A percentile compares a stretch with the other conserved stretches of the same genome.
Evolutionary conservation across 352 stramenopile genomes (phyloP).

Genomic region (Phytophthora sansomeana): DNA sequence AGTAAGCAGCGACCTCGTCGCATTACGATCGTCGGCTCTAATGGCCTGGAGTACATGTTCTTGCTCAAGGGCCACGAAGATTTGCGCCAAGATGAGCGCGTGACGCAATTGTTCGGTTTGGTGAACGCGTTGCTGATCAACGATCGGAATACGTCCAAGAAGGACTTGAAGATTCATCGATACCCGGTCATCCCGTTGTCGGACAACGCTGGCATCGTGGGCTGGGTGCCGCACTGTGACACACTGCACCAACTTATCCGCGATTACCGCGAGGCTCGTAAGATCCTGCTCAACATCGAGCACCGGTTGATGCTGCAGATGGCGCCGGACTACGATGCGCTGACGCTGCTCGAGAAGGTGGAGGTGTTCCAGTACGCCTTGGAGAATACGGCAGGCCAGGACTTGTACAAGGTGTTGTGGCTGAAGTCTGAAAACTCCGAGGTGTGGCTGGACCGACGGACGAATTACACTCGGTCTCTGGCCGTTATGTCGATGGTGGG

Average conservation of each 20-base stretch:
- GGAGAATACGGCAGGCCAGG: conserved; percentile 94
- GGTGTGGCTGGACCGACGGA: conserved; percentile 98
- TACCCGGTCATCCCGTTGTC: conserved; percentile 99
- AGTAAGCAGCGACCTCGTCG: conserved; percentile 97
- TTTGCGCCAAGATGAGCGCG: conserved; percentile 98
- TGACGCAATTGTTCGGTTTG: conserved; percentile 99
- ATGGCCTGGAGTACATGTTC: conserved; percentile 99
- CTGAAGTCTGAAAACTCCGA: conserved; percentile 98
- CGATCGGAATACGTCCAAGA: conserved; percentile 96
- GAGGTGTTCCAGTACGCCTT: conserved; percentile 97
- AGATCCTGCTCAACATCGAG: conserved; percentile 95
- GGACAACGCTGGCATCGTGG: conserved; percentile 98
- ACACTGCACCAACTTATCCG: conserved; percentile 98
- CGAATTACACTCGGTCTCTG: conserved; percentile 97
- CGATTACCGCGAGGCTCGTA: conserved; percentile 91
- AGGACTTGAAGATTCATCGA: conserved; percentile 97
- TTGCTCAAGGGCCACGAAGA: conserved; percentile 99
- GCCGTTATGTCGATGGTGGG: conserved; percentile 99
- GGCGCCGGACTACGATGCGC: conserved; percentile 95
- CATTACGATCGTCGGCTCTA: conserved; percentile 96
- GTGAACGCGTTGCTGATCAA: conserved; percentile 98
- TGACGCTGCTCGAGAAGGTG: conserved; percentile 98
- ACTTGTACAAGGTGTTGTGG: conserved; percentile 97
- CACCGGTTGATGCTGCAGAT: conserved; percentile 91
- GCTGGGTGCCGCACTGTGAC: conserved; percentile 98